Base-by-base conservation (phyloP, 2,329 filamentous ascomycete species). In the Lasiodiplodia hormozganensis region DNA sequence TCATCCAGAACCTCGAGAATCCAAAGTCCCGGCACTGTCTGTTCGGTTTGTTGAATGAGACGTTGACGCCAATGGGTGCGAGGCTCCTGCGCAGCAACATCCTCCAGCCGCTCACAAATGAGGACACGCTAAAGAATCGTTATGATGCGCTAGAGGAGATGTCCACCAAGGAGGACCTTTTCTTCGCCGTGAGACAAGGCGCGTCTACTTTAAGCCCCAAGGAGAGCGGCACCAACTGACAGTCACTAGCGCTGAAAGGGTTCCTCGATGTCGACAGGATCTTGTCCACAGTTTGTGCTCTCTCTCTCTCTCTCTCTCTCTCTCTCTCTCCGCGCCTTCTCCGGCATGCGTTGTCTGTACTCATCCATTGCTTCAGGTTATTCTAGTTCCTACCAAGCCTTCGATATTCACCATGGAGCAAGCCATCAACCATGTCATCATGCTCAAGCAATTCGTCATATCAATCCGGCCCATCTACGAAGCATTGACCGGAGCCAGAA, bases 141-240 rank as follows among this genome's bases (percentile, higher is more conserved):
- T 95, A 94, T 71, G 91, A 96, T 74, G 93, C 94, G 0, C 82
- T 99, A 0, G 89, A 93, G 69, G 95, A 98, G 77, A 80, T 99
- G 23, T 89, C 90, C 1, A 87, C 85, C 0, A 94, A 92, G 65
- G 93, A 97, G 75, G 92, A 94, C 53, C 92, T 97, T 86, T 97
- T 97, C 79, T 88, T 88, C 62, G 87, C 89, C 60, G 86, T 92
- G 34, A 89, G 93, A 64, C 86, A 90, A 80, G 88, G 92, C 90
- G 72, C 62, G 78, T 70, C 16, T 52, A 4, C 14, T 8, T 23
- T 36, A 14, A 14, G 8, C 31, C 10, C 7, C 53, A 1, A 21
- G n/a, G 28, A 8, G 21, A 7, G 11, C 16, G 23, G 56, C 23
- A 43, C 6, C 12, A 47, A 43, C 67, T 73, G 56, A 70, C 52